phyloP scores from a whole-genome alignment of 2,329 filamentous ascomycete species.

The Scedosporium aurantiacum region DNA sequence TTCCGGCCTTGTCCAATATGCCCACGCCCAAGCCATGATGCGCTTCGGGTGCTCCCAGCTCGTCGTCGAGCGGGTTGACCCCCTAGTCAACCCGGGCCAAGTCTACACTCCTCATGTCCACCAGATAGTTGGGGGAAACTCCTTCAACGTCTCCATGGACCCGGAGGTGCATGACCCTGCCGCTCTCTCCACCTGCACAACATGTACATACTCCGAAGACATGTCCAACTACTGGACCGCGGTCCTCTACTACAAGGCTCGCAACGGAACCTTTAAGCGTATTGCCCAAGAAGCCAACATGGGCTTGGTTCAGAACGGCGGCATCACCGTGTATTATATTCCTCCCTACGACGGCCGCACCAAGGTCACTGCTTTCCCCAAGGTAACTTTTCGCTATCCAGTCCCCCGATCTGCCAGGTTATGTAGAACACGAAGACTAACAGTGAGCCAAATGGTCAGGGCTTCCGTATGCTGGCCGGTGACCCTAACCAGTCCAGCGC shows the following conservation, averaged over 20 bases:
- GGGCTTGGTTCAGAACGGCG: slow-evolving; percentile 26
- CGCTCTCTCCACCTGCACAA: slow-evolving; percentile 30
- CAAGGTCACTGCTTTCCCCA: background rate
- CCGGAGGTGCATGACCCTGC: slow-evolving; percentile 19
- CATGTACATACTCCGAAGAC: slow-evolving; percentile 20
- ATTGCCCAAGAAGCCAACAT: slow-evolving; percentile 25
- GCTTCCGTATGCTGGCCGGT: slow-evolving; percentile 36
- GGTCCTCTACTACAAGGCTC: slow-evolving; percentile 25
- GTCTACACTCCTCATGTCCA: slow-evolving; percentile 46
- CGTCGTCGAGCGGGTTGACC: slow-evolving; percentile 31
- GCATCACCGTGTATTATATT: slow-evolving; percentile 24
- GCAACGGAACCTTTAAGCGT: slow-evolving; percentile 29
- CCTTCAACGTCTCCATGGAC: slow-evolving; percentile 34
- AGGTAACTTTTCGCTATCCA: slow-evolving; percentile 16
- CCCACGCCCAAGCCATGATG: slow-evolving; percentile 9
- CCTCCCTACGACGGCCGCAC: background rate
- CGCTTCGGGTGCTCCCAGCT: slow-evolving; percentile 34
- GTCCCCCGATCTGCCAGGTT: slow-evolving; percentile 13
- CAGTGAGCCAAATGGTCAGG: slow-evolving; percentile 33
- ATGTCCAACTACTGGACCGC: slow-evolving; percentile 21
- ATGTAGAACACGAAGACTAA: slow-evolving; percentile 15
- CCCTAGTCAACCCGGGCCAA: slow-evolving; percentile 30
- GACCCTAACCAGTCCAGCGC: slow-evolving; percentile 23
- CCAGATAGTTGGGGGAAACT: slow-evolving; percentile 43
- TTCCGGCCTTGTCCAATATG: background rate